Base-by-base conservation (phyloP, 345 rosid genomes). In the Abelmoschus esculentus region DNA sequence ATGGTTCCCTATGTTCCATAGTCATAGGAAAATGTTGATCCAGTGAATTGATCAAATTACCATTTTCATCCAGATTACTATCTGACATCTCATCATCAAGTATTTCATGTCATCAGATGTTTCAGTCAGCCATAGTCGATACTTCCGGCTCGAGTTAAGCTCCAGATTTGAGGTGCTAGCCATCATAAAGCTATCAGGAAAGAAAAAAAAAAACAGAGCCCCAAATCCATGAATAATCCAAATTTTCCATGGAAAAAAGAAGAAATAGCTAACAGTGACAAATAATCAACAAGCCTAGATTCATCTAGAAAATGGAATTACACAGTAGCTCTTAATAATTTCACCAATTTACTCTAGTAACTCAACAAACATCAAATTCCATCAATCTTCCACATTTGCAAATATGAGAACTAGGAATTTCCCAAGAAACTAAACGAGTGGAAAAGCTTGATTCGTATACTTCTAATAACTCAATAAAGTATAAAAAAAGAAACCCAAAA, bases 91-190 rank as follows among this genome's bases (percentile, higher is more conserved):
- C 80, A 73, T 73, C 81, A 62, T 75, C 80, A 38, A 73, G 73
- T 17, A 69, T 73, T 75, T 81, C 81, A 28, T 63, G 80, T 78
- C 74, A 58, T 81, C 78, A 63, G 78, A 81, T 67, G 78, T 75
- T 78, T 78, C 81, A 32, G 78, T 74, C 56, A 81, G 70, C 84
- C 80, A 75, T 31, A 31, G 66, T 60, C 80, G 71, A 67, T 75
- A 75, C 44, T 68, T 81, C 55, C 76, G 36, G 66, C 71, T 73
- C 8, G 72, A 63, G 70, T 46, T 61, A 61, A 70, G 49, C 69
- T 69, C 76, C 66, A 64, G 74, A 55, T 70, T 38, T 34, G 80
- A 78, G 38, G 76, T 67, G 63, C 84, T 75, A 67, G 76, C 76
- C 84, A 75, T 81, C 71, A 52, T 15, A 42, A 75, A 13, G 10